These are phyloP conservation scores for Henckelia pumila DNA, from an alignment of 257 asterid genomes.

Conservation along the genomic window DNA sequence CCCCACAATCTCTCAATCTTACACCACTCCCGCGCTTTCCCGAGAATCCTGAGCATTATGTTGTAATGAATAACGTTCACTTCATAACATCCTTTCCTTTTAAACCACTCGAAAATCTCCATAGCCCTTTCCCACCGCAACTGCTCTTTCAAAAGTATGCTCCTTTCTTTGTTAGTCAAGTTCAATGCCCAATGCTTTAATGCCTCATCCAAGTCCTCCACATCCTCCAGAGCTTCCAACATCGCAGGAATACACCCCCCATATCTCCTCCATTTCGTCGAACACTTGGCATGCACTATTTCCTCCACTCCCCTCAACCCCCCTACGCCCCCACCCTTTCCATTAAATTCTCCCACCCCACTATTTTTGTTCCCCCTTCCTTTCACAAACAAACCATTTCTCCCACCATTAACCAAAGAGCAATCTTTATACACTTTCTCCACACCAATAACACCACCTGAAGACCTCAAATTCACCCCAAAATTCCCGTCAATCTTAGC, in stretches of 20 bases:
- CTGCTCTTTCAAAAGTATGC: slow-evolving; percentile 90
- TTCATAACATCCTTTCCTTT: slow-evolving; percentile 64
- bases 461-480: slow-evolving; percentile 25
- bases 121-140: slow-evolving; percentile 71
- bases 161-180: slow-evolving; percentile 76
- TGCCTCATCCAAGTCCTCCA: slow-evolving; percentile 67
- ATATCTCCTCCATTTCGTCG: slow-evolving; percentile 80
- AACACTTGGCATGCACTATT: slow-evolving; percentile 52
- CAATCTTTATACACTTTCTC: slow-evolving; percentile 22
- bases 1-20: slow-evolving; percentile 63
- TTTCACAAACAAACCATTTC: slow-evolving; percentile 24
- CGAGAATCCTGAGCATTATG: slow-evolving; percentile 74
- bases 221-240: slow-evolving; percentile 58
- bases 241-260: slow-evolving; percentile 79
- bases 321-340: slow-evolving; percentile 1
- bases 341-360: slow-evolving; percentile 15
- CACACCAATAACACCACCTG: slow-evolving; percentile 27
- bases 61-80: slow-evolving; percentile 89
- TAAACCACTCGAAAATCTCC: slow-evolving; percentile 91
- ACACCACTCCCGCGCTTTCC: slow-evolving; percentile 60
- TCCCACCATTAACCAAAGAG: slow-evolving; percentile 15
- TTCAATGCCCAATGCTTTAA: slow-evolving; percentile 72
- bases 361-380: slow-evolving; percentile 26
- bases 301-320: slow-evolving; percentile 20
- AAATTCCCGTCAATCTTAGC: slow-evolving; percentile 25